Percentiles rank a stretch among this genome's conserved stretches.
Conservation (phyloP, 179 eudicot genomes). For the Corrigiola litoralis region DNA sequence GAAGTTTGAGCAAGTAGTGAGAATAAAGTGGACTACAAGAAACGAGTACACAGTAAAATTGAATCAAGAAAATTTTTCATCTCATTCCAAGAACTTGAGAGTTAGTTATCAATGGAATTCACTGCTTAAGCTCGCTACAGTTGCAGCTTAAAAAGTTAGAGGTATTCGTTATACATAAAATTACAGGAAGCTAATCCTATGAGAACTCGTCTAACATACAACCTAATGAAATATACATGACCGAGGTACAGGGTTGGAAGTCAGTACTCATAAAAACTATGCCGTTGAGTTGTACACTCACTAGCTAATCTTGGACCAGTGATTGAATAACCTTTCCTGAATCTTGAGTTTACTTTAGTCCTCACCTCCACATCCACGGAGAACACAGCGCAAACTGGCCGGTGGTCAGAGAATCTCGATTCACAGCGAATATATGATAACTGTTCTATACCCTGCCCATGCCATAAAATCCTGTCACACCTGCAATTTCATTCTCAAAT, state of each 20-base stretch:
- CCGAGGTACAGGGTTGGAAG: neutral
- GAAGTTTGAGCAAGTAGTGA: too few relatives aligned
- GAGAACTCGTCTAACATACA: neutral
- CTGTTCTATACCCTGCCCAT: slow-evolving; percentile 63
- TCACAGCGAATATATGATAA: slow-evolving; percentile 57
- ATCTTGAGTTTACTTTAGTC: slow-evolving; percentile 31
- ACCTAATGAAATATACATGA: slow-evolving; percentile 7
- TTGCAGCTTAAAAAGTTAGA: too few relatives aligned
- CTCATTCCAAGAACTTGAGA: too few relatives aligned
- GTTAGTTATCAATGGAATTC: too few relatives aligned
- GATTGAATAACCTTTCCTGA: slow-evolving; percentile 65
- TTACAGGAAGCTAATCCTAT: neutral
- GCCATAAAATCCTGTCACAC: slow-evolving; percentile 93
- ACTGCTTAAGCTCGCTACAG: too few relatives aligned
- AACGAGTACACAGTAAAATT: too few relatives aligned
- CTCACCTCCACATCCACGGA: slow-evolving; percentile 55
- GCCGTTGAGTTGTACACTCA: slow-evolving; percentile 47
- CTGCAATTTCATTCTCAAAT: slow-evolving; percentile 27
- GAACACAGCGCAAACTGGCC: slow-evolving; percentile 80
- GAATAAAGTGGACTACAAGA: too few relatives aligned
- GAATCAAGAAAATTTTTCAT: too few relatives aligned
- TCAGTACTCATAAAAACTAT: slow-evolving; percentile 50
- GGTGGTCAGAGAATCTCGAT: slow-evolving; percentile 79
- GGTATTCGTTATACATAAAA: too few relatives aligned
- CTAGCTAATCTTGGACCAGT: slow-evolving; percentile 28